Percentiles rank a stretch among this genome's conserved stretches.
These are phyloP conservation scores for Beta lomatogona DNA, from an alignment of 179 eudicot species.

Conservation along the genomic window DNA sequence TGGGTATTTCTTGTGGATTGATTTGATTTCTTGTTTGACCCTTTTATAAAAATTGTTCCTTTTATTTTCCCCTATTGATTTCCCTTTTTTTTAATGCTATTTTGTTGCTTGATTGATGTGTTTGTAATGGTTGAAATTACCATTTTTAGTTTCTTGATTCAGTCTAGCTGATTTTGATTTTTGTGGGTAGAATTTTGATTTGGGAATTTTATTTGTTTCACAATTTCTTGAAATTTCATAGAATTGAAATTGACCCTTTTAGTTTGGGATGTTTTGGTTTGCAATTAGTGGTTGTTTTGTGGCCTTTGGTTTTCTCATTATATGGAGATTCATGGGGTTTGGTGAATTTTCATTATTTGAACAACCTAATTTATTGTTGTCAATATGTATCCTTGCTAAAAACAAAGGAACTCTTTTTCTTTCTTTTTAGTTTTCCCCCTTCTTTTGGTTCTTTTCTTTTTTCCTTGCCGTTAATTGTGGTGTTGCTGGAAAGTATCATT, in stretches of 20 bases:
- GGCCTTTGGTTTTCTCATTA: constrained; percentile 1
- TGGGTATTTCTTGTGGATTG: constrained; percentile 12
- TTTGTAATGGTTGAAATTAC: not conserved
- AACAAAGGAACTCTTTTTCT: not conserved
- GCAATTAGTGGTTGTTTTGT: not conserved
- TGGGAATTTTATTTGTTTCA: not conserved
- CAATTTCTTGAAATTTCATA: not conserved
- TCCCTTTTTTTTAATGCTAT: not conserved
- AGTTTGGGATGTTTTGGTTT: not conserved
- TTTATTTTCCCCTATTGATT: not conserved
- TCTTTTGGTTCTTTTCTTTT: not conserved
- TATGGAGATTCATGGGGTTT: not conserved
- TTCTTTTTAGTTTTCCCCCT: not conserved
- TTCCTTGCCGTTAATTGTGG: not conserved
- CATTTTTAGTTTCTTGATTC: constrained; percentile 3
- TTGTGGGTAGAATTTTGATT: not conserved
- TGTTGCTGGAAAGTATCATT: not conserved
- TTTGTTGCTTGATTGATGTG: not conserved
- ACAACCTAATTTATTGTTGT: not conserved
- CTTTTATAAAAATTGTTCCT: not conserved
- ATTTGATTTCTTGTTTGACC: constrained; percentile 19
- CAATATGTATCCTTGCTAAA: not conserved
- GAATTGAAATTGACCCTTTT: not conserved
- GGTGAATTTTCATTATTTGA: not conserved
- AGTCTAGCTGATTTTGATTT: not conserved